Conservation (phyloP, 2,329 filamentous ascomycete species). For the Monilinia fructigena region DNA sequence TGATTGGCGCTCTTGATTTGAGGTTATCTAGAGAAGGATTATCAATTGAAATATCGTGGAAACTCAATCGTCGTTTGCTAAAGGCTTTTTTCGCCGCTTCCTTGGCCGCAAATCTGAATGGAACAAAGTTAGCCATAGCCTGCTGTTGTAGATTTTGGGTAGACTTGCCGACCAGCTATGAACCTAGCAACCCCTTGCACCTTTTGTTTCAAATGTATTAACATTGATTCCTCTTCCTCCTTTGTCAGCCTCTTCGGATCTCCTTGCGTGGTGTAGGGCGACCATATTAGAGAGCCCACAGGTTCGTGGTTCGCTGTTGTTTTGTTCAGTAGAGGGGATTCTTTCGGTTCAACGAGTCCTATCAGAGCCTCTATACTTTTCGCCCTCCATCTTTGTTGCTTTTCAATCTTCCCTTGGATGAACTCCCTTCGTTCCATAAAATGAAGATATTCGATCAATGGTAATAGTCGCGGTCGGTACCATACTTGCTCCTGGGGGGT, state of each 20-base stretch:
- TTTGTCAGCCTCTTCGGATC: conserved; percentile 5
- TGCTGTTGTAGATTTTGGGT: not conserved
- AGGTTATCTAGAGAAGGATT: not conserved
- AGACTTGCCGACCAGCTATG: conserved; percentile 34
- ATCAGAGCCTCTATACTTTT: conserved; percentile 13
- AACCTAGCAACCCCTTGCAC: conserved; percentile 27
- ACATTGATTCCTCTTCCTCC: conserved; percentile 12
- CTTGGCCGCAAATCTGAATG: conserved; percentile 57
- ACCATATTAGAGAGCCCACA: conserved; percentile 9
- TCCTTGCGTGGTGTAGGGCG: not conserved
- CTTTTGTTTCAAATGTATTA: conserved; percentile 8
- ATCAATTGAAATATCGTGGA: conserved; percentile 55
- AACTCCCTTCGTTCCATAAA: conserved; percentile 11
- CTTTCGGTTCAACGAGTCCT: conserved; percentile 2
- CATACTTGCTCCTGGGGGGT: conserved; percentile 11
- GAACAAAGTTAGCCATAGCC: not conserved
- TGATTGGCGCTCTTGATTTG: conserved; percentile 29
- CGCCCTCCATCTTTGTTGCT: conserved; percentile 5
- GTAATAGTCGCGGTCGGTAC: conserved; percentile 9
- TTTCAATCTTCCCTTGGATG: conserved; percentile 5
- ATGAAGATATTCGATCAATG: conserved; percentile 7
- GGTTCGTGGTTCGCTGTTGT: not conserved
- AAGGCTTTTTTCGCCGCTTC: conserved; percentile 75
- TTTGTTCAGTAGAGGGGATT: not conserved
- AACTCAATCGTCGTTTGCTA: conserved; percentile 55